phyloP scores from a whole-genome alignment of 257 asterid genomes.

The Rubia yunnanensis region DNA sequence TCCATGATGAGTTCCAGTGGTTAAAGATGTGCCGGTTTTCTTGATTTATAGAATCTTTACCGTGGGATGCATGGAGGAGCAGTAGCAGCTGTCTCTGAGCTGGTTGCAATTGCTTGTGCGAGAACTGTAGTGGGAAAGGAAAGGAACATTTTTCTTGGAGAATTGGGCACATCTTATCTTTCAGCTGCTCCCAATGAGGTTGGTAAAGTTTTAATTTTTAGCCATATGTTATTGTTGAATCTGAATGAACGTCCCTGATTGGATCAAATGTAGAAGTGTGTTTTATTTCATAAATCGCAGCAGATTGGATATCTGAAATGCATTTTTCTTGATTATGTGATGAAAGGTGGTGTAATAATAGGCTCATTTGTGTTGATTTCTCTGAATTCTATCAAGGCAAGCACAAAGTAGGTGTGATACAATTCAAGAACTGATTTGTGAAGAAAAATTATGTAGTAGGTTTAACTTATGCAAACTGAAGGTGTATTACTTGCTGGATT shows the following conservation, averaged over 20 bases:
- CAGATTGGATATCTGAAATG: not conserved
- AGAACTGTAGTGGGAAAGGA: slow-evolving; percentile 71
- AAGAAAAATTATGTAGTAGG: not conserved
- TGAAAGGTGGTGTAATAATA: not conserved
- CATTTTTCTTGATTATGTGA: not conserved
- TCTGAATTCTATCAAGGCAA: not conserved
- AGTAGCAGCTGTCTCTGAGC: slow-evolving; percentile 61
- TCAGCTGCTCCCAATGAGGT: slow-evolving; percentile 63
- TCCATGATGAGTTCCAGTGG: not conserved
- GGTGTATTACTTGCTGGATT: not conserved
- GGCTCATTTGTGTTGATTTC: not conserved
- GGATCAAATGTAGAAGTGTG: too few relatives aligned
- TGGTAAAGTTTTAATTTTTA: slow-evolving; percentile 9
- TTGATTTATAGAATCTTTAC: slow-evolving; percentile 39
- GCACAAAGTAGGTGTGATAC: not conserved
- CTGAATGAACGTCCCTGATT: not conserved
- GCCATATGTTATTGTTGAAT: not conserved
- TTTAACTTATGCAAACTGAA: too few relatives aligned
- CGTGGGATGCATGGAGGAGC: slow-evolving; percentile 93
- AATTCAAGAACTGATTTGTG: not conserved
- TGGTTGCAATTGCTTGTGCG: slow-evolving; percentile 73
- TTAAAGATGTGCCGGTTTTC: not conserved
- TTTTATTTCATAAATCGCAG: not conserved
- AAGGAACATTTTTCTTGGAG: slow-evolving; percentile 79
- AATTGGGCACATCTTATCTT: slow-evolving; percentile 63